These are phyloP conservation scores for Geranomyces variabilis DNA, from an alignment of 192 early-diverging fungal genomes.

Conservation along the genomic window DNA sequence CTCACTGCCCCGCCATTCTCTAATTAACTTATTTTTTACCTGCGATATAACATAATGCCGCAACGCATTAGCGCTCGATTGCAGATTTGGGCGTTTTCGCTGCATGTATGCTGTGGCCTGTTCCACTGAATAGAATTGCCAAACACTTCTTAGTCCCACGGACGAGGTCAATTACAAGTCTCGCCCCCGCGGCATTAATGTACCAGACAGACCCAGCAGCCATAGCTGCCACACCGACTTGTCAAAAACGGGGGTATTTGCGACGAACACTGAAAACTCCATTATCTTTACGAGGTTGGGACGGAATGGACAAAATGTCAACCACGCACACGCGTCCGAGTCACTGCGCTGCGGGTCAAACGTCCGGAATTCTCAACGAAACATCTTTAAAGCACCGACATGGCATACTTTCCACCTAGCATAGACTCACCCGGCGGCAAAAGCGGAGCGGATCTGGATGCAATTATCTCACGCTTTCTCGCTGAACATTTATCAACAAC, in stretches of 20 bases:
- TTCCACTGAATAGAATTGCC: slow-evolving; percentile 36
- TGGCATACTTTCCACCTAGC: not conserved
- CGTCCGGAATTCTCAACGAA: no score
- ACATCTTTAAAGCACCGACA: not conserved
- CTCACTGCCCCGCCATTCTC: not conserved
- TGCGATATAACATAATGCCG: slow-evolving; percentile 34
- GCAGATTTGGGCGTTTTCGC: not conserved
- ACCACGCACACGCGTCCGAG: no score
- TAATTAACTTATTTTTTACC: no score
- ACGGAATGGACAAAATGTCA: no score
- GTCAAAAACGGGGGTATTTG: slow-evolving; percentile 29
- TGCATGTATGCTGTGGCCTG: slow-evolving; percentile 26
- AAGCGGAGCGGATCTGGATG: not conserved
- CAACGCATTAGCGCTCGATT: not conserved
- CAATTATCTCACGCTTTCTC: not conserved
- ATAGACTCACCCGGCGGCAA: not conserved
- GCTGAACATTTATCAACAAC: slow-evolving; percentile 9
- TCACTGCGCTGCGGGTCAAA: no score
- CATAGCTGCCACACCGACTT: slow-evolving; percentile 33
- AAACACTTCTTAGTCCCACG: no score
- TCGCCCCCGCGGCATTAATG: no score
- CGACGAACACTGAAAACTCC: slow-evolving; percentile 33
- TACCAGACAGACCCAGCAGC: slow-evolving; percentile 39
- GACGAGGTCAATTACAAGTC: no score
- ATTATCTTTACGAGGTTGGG: no score